Percentiles rank a stretch among this genome's conserved stretches.
phyloP scores from a whole-genome alignment of 225 moss, liverwort and hornwort species.

The Polytrichum formosum region DNA sequence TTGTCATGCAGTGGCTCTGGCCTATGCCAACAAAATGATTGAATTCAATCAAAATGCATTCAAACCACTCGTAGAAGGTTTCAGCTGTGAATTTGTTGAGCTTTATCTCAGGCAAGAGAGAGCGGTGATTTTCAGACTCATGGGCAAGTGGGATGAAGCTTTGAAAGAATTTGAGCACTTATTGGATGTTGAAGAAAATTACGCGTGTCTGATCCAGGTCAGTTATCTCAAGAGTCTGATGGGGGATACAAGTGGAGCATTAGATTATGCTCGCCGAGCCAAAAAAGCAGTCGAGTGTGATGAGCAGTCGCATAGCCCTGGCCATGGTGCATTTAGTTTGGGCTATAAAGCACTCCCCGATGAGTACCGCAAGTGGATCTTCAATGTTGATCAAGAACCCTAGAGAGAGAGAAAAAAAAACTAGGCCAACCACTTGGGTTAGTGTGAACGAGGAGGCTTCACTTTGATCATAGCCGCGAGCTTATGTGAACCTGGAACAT shows the following conservation, averaged over 20 bases:
- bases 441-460: too few species aligned
- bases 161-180: not conserved
- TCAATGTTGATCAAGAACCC: constrained; percentile 1
- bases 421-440: too few species aligned
- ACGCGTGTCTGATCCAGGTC: constrained; percentile 2
- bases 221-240: constrained; percentile 15
- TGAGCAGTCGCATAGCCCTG: not conserved
- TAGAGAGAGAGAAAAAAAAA: too few species aligned
- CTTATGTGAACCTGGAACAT: too few species aligned
- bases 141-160: constrained; percentile 13
- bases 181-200: not conserved
- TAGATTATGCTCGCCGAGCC: constrained; percentile 11
- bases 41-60: not conserved
- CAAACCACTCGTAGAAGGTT: too few species aligned
- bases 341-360: constrained; percentile 1
- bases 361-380: not conserved
- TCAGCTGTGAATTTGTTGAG: too few species aligned
- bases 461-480: too few species aligned
- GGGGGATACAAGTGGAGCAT: constrained; percentile 4
- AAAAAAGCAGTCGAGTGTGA: not conserved
- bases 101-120: constrained; percentile 6
- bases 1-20: not conserved
- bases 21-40: constrained; percentile 1
- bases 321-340: not conserved
- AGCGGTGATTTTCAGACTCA: constrained; percentile 16